phyloP scores from a whole-genome alignment of 2,329 filamentous ascomycete species.

The Sclerotinia glacialis region DNA sequence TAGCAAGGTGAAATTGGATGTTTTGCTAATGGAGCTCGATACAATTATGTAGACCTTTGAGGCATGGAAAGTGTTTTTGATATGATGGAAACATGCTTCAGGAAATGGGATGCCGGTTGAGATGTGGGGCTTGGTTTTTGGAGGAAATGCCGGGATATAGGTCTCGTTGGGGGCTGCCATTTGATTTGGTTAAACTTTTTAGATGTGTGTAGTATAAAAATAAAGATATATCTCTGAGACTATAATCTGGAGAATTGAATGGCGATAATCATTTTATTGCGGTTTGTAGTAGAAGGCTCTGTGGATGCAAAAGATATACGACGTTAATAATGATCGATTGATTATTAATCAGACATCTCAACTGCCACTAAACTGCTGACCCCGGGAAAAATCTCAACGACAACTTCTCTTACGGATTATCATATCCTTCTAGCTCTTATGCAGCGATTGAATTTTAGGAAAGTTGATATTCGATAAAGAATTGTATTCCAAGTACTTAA shows the following conservation, averaged over 20 bases:
- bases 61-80: slow-evolving; percentile 34
- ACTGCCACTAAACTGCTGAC: neutral
- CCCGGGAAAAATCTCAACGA: neutral
- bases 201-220: too few species aligned
- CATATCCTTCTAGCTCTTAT: neutral
- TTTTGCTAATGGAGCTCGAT: slow-evolving; percentile 39
- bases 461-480: neutral
- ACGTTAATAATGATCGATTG: neutral
- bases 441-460: neutral
- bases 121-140: slow-evolving; percentile 22
- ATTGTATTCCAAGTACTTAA: neutral
- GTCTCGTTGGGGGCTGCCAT: slow-evolving; percentile 15
- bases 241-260: neutral
- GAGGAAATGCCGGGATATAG: slow-evolving; percentile 55
- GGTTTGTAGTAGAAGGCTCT: too few species aligned
- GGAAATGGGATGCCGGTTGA: slow-evolving; percentile 24
- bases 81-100: slow-evolving; percentile 33
- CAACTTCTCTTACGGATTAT: neutral
- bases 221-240: neutral
- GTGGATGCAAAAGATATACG: neutral
- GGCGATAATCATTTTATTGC: neutral
- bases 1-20: slow-evolving; percentile 33
- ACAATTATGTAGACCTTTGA: slow-evolving; percentile 38
- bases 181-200: neutral
- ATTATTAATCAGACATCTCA: slow-evolving; percentile 10